Evolutionary conservation across 352 stramenopile species (phyloP).

Genomic region (Achlya hypogyna): DNA sequence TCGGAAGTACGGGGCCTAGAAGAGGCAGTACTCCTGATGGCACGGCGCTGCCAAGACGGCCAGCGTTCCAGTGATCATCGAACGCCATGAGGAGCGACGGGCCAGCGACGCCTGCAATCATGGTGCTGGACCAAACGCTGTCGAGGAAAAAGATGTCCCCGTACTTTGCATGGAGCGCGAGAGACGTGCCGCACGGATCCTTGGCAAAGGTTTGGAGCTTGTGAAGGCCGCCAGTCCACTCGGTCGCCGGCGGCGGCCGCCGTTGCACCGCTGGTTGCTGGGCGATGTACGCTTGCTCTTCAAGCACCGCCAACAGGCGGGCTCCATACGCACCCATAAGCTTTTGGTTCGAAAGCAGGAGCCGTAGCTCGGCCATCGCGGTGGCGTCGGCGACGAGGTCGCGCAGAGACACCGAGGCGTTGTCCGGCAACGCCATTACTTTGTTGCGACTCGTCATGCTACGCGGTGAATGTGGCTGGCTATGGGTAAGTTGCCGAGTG

Average conservation of each 20-base stretch:
- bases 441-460: background rate
- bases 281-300: background rate
- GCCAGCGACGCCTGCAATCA: background rate
- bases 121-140: background rate
- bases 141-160: background rate
- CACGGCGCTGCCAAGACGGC: background rate
- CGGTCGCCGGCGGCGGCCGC: background rate
- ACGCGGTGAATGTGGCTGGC: background rate
- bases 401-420: background rate
- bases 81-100: background rate
- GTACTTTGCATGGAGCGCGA: background rate
- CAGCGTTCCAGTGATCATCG: background rate
- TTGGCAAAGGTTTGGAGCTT: background rate
- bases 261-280: background rate
- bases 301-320: background rate
- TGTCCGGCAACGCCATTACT: background rate
- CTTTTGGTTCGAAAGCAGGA: background rate
- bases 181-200: background rate
- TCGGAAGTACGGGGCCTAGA: background rate
- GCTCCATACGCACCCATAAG: background rate
- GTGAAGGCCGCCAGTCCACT: background rate
- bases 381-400: background rate
- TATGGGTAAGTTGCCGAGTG: background rate
- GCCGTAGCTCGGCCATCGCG: background rate
- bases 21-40: background rate